phyloP scores from a whole-genome alignment of 257 asterid genomes.

The Solanum boliviense region DNA sequence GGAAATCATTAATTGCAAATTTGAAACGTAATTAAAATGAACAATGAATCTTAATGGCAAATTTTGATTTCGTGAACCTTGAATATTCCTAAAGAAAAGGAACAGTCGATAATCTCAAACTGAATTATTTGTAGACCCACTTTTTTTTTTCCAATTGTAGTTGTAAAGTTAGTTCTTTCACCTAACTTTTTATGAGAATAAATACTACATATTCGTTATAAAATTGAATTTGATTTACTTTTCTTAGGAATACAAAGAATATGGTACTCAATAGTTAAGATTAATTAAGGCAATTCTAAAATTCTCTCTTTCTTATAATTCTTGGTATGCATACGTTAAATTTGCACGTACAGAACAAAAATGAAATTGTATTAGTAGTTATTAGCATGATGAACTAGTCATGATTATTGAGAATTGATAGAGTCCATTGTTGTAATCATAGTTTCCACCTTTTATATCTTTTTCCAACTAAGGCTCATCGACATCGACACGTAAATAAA shows the following conservation, averaged over 20 bases:
- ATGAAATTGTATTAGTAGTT: neutral
- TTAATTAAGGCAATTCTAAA: neutral
- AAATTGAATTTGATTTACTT: neutral
- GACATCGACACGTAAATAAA: neutral
- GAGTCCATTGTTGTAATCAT: neutral
- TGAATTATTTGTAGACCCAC: neutral
- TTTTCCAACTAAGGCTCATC: neutral
- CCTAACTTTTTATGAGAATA: neutral
- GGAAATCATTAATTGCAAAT: neutral
- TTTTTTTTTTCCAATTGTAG: neutral
- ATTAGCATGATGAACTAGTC: neutral
- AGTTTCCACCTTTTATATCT: neutral
- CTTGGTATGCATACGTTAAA: neutral
- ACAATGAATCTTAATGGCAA: neutral
- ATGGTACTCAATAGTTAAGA: neutral
- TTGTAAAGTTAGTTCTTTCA: neutral
- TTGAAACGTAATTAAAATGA: neutral
- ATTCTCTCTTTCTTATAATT: neutral
- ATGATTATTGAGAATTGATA: neutral
- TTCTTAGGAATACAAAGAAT: neutral
- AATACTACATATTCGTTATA: neutral
- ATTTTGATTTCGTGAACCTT: neutral
- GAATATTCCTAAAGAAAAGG: neutral
- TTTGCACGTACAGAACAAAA: neutral
- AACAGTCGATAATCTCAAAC: neutral